These are phyloP conservation scores for Colletotrichum sp. DNA, from an alignment of 2,329 filamentous ascomycete genomes.

Conservation along the genomic window DNA sequence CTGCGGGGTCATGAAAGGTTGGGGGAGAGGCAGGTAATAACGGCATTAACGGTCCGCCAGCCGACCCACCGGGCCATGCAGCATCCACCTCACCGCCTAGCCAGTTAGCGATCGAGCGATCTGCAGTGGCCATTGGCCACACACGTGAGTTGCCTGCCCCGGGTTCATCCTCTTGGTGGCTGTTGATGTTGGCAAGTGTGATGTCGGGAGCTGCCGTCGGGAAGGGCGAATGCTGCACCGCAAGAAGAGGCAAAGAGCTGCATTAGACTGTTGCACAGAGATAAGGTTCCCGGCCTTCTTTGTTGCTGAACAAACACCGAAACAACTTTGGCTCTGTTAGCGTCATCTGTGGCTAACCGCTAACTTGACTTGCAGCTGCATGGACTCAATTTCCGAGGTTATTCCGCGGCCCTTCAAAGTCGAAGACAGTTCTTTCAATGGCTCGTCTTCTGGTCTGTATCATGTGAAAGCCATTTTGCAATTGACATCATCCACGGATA, in stretches of 20 bases:
- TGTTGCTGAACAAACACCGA: not conserved
- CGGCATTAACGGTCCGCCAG: not conserved
- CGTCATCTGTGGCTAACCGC: not conserved
- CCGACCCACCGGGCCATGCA: not conserved
- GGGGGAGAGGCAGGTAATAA: slow-evolving; percentile 7
- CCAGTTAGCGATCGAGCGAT: not conserved
- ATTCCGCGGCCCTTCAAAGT: not conserved
- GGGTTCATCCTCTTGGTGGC: not conserved
- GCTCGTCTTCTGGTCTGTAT: not conserved
- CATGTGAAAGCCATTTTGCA: not conserved
- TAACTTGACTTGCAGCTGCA: not conserved
- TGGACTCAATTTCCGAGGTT: not conserved
- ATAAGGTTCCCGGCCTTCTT: not conserved
- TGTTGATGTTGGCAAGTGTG: not conserved
- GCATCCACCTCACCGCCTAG: not conserved
- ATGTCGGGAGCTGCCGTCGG: not conserved
- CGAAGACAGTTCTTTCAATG: not conserved
- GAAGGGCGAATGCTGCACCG: not conserved
- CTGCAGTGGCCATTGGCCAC: not conserved
- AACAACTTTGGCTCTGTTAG: not conserved
- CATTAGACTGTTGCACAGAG: not conserved
- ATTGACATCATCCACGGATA: not conserved
- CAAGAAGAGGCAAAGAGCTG: not conserved
- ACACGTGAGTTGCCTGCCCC: not conserved
- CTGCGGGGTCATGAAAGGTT: not conserved